Base-by-base conservation (phyloP, 345 rosid species). In the Bruguiera sexangula region DNA sequence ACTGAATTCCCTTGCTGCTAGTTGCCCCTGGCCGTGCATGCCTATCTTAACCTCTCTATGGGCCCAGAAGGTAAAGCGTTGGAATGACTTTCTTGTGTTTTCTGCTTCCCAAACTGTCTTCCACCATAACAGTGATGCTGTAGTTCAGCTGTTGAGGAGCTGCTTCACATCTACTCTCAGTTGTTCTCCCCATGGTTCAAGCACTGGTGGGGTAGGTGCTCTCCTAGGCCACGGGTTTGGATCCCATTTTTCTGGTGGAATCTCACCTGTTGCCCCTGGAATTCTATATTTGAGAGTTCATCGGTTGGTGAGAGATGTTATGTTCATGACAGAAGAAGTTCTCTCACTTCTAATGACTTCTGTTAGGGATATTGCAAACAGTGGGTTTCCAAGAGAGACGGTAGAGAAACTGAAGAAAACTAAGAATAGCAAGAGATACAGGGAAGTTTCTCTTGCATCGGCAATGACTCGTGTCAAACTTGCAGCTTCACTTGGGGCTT, bases 11-110 rank as follows among this genome's bases (percentile, higher is more conserved):
- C 96, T 95, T 48, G 96, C 90, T 63, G 82, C 88, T 26, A 82
- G 97, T 72, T 95, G 99, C 73, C 97, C 96, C 27, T 95, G 99
- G 99, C 99, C 98, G 60, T 90, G 92, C 88, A 85, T 90, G 96
- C 97, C 99, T 36, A 89, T 95, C 63, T 70, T 90, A 76, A 65
- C 89, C 62, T 84, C 99, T 19, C 69, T 95, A 59, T 95, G 99
- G 99, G 85, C 88, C 50, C 99, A 92, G 83, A 92, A 92, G 83
- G 98, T 86, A 58, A 95, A 85, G 82, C 97, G 97, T 26, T 95
- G 99, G 99, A 87, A 80, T 61, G 99, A 90, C 78, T 90, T 82
- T 80, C 87, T 95, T 48, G 83, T 92, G 69, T 95, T 90, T 76
- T 86, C 87, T 76, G 96, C 99, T 69, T 90, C 98, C 64, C 80